Percentiles rank a stretch among this genome's conserved stretches.
These are phyloP conservation scores for Cymbidium sinense DNA, from an alignment of 106 monocot genomes.

Conservation along the genomic window DNA sequence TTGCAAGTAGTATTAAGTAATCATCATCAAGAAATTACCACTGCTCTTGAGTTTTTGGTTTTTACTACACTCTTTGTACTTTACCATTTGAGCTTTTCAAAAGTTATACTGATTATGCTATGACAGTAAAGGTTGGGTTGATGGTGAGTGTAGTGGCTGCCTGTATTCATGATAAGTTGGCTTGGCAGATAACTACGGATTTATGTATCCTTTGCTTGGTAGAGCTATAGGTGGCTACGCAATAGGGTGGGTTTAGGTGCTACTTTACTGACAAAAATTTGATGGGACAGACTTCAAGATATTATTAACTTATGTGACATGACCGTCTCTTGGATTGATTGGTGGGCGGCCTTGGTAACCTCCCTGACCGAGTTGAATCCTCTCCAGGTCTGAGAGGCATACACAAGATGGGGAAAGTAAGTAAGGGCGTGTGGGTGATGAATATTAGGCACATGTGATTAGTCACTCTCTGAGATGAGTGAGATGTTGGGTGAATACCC, in stretches of 20 bases:
- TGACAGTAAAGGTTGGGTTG: background rate
- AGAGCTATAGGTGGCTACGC: slow-evolving; percentile 3
- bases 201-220: background rate
- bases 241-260: slow-evolving; percentile 6
- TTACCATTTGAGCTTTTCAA: background rate
- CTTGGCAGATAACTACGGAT: background rate
- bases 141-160: background rate
- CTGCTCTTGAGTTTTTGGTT: background rate
- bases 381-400: no score
- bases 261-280: background rate
- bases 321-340: no score
- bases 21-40: background rate
- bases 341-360: no score
- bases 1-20: no score
- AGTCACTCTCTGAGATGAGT: no score
- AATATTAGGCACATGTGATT: no score
- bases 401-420: no score
- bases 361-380: no score
- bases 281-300: background rate
- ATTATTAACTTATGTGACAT: slow-evolving; percentile 7
- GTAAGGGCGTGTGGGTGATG: no score
- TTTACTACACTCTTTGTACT: background rate
- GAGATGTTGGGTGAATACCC: no score
- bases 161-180: background rate
- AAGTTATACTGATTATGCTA: background rate